phyloP scores from a whole-genome alignment of 148 eudicot genomes.

The Suaeda aralocaspica region DNA sequence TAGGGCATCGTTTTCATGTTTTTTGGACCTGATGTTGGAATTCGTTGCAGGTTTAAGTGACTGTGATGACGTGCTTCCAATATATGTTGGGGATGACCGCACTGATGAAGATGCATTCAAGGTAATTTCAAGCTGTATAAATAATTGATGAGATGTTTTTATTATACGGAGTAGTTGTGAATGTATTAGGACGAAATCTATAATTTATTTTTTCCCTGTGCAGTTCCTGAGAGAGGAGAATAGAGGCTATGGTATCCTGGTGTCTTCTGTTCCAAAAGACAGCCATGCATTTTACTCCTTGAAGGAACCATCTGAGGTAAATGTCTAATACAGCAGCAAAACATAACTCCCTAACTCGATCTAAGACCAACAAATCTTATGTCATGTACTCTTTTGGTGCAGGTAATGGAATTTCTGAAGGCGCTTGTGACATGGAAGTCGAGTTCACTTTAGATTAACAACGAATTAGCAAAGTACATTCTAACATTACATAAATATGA shows the following conservation, averaged over 20 bases:
- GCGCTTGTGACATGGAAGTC: slow-evolving; percentile 58
- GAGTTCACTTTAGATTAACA: slow-evolving; percentile 21
- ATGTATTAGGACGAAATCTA: background rate
- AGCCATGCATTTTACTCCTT: slow-evolving; percentile 86
- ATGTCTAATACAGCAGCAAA: background rate
- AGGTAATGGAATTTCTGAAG: slow-evolving; percentile 89
- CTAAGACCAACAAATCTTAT: background rate
- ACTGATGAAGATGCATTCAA: slow-evolving; percentile 98
- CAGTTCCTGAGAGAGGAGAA: slow-evolving; percentile 77
- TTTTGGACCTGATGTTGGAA: background rate
- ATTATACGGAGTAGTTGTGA: background rate
- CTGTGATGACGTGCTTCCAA: slow-evolving; percentile 74
- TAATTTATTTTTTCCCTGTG: slow-evolving; percentile 2
- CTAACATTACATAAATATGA: slow-evolving; percentile 23
- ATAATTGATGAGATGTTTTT: background rate
- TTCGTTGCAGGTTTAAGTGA: slow-evolving; percentile 49
- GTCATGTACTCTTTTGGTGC: slow-evolving; percentile 15
- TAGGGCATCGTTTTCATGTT: background rate
- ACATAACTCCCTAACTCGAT: background rate
- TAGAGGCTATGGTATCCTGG: slow-evolving; percentile 79
- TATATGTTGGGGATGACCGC: slow-evolving; percentile 93
- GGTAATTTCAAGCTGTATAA: slow-evolving; percentile 38
- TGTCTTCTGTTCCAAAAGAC: slow-evolving; percentile 78
- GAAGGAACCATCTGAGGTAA: slow-evolving; percentile 86
- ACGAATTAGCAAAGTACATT: slow-evolving; percentile 14